Evolutionary conservation across 805 yeast genomes (phyloP), one percentile per base, ranked within the genome.

Genomic region (Osmozyma mogii): DNA sequence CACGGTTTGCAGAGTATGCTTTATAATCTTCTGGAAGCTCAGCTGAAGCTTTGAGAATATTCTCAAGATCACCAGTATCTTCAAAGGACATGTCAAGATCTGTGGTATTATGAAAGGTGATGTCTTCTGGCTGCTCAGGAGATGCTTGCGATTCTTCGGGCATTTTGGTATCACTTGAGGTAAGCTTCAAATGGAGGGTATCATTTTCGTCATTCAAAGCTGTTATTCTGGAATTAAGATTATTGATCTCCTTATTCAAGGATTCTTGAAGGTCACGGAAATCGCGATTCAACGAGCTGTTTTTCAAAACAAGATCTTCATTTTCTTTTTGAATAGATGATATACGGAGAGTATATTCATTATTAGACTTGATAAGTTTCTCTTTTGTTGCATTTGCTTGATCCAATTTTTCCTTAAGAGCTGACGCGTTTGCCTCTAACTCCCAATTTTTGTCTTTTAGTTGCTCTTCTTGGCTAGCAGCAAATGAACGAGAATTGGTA

Each of bases 121-220:
- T 24, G 4, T 9, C 11, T 5, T 21, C 14, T 7, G 22, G 14
- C 15, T 15, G 23, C n/a, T 50, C 44, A 4, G 16, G 8, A 6
- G 27, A 23, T n/a, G 24, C 24, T 13, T 27, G 25, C n/a, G 22
- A 25, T 28, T 25, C 5, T 19, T 17, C 15, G n/a, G 15, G 13
- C 8, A 18, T 18, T 21, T 21, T 11, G 12, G 23, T 21, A 5
- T 8, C 10, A 9, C 22, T 9, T 15, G 18, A 10, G 19, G 14
- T 14, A 9, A 23, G 20, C 29, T 66, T 59, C 37, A 58, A 50
- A 44, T 68, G 72, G 31, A 79, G 56, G 14, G 61, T 60, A 39
- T 77, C 82, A 51, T 80, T 80, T 45, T 78, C 87, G 43, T 78
- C 80, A 47, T 80, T 81, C 36, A 81, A 55, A 27, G 72, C 78